Conservation (phyloP, 2,329 filamentous ascomycete genomes). For the Epichloe baconii region DNA sequence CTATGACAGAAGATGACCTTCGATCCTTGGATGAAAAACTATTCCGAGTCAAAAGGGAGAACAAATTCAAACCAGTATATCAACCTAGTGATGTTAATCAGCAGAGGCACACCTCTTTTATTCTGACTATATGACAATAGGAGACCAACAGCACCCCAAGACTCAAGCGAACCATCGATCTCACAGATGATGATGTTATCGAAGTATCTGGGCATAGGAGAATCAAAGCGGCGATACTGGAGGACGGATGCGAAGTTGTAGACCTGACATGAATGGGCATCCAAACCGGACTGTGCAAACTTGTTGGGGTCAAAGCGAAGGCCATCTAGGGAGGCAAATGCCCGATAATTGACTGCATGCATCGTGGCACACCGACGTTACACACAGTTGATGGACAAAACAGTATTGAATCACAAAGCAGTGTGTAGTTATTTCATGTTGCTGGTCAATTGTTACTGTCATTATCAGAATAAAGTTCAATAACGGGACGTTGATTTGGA, state of each 20-base stretch:
- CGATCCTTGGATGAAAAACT: constrained; percentile 11
- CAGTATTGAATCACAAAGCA: not conserved
- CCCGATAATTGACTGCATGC: not conserved
- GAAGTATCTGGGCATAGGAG: not conserved
- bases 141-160: not conserved
- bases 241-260: not conserved
- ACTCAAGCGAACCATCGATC: constrained; percentile 5
- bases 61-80: not conserved
- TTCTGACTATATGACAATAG: not conserved
- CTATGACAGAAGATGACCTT: constrained; percentile 9
- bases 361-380: not conserved
- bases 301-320: too few species aligned
- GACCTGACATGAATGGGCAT: constrained; percentile 1
- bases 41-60: constrained; percentile 5
- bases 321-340: too few species aligned
- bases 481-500: too few species aligned
- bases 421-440: not conserved
- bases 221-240: not conserved
- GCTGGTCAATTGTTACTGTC: too few species aligned
- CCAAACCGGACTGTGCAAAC: too few species aligned
- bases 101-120: not conserved
- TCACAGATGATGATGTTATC: constrained; percentile 1
- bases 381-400: not conserved
- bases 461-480: too few species aligned
- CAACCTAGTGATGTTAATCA: not conserved